phyloP scores from a whole-genome alignment of 2,329 filamentous ascomycete species.

The Penicillium sp. region DNA sequence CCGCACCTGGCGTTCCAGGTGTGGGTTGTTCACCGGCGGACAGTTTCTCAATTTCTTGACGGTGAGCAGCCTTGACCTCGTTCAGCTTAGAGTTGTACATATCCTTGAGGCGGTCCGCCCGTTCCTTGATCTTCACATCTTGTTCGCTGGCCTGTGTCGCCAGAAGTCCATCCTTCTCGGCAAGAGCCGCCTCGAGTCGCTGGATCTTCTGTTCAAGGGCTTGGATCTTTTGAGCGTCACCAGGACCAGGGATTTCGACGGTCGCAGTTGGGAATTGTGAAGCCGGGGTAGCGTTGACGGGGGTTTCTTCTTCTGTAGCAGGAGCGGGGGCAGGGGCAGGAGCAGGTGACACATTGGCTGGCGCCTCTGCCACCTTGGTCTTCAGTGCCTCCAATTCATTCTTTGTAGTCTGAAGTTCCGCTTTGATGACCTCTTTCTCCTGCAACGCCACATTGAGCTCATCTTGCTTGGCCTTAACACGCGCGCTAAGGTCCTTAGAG shows the following conservation, averaged over 20 bases:
- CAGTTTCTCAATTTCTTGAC: conserved; percentile 50
- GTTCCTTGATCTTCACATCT: conserved; percentile 49
- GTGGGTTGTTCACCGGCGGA: conserved; percentile 42
- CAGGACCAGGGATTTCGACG: conserved; percentile 22
- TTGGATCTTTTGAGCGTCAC: conserved; percentile 57
- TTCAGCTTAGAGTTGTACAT: conserved; percentile 67
- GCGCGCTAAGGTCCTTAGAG: conserved; percentile 62
- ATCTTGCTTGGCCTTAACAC: conserved; percentile 55
- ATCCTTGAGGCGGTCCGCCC: conserved; percentile 60
- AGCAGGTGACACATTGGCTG: conserved; percentile 40
- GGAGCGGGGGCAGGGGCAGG: conserved; percentile 14
- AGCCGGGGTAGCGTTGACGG: conserved; percentile 32
- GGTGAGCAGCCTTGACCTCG: conserved; percentile 52
- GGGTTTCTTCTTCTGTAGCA: conserved; percentile 47
- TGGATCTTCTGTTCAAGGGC: conserved; percentile 60
- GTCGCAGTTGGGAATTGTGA: conserved; percentile 32
- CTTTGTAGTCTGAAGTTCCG: conserved; percentile 63
- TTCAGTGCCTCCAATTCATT: conserved; percentile 53
- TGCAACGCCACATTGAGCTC: conserved; percentile 50
- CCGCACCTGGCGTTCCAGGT: conserved; percentile 23
- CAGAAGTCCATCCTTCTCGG: conserved; percentile 47
- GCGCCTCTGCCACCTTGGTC: conserved; percentile 53
- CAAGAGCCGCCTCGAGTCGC: conserved; percentile 51
- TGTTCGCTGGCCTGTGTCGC: conserved; percentile 51
- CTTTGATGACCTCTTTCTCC: conserved; percentile 68